Evolutionary conservation across 108 stramenopile genomes (phyloP).

Genomic region (Fistulifera solaris): DNA sequence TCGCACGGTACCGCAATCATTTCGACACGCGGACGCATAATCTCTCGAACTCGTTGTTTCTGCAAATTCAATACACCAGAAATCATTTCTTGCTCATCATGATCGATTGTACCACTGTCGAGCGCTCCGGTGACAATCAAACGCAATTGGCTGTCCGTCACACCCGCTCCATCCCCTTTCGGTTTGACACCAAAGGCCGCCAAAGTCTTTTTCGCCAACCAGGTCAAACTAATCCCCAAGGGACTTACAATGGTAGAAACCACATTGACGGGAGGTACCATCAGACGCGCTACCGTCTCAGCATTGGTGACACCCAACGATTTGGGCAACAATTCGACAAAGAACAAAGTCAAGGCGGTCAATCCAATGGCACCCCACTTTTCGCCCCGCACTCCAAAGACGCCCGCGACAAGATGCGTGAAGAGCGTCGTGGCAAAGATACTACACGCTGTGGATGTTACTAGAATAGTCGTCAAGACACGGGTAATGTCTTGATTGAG

Average conservation of each 20-base stretch:
- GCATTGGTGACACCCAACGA: constrained; percentile 91
- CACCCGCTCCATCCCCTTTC: constrained; percentile 55
- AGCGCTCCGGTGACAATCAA: constrained; percentile 91
- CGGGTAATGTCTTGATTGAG: constrained; percentile 92
- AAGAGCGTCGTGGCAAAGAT: constrained; percentile 78
- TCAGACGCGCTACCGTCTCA: constrained; percentile 83
- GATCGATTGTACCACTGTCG: constrained; percentile 92
- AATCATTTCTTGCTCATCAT: constrained; percentile 94
- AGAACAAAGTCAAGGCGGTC: constrained; percentile 88
- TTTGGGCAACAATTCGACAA: constrained; percentile 94
- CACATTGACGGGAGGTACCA: constrained; percentile 85
- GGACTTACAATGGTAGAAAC: constrained; percentile 77
- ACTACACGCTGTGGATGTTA: constrained; percentile 85
- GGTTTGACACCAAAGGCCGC: constrained; percentile 68
- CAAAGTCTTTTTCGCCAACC: constrained; percentile 74
- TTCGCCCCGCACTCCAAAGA: constrained; percentile 76
- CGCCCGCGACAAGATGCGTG: constrained; percentile 71
- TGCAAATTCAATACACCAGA: constrained; percentile 93
- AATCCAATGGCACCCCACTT: constrained; percentile 80
- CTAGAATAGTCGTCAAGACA: constrained; percentile 89
- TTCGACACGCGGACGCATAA: constrained; percentile 95
- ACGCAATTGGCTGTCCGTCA: constrained; percentile 89
- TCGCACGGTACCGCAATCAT: constrained; percentile 82
- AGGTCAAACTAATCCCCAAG: constrained; percentile 74
- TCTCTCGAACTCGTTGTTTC: constrained; percentile 80